These are phyloP conservation scores for Lentinula aciculospora DNA, from an alignment of 768 basidiomycete genomes.

Conservation along the genomic window DNA sequence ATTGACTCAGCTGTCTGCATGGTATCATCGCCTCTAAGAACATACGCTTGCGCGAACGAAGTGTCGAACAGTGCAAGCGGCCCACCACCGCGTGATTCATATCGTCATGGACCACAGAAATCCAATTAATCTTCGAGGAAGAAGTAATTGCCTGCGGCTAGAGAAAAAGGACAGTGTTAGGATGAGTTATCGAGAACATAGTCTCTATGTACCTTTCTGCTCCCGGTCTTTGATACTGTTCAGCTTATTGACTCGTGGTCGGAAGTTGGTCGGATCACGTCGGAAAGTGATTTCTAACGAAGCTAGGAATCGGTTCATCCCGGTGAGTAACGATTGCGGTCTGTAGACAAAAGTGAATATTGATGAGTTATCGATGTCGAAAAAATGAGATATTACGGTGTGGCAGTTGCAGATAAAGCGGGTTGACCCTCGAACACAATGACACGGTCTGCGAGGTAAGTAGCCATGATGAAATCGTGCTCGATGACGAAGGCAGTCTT, in stretches of 20 bases:
- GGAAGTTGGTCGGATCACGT: slow-evolving; percentile 92
- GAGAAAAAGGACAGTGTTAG: slow-evolving; percentile 9
- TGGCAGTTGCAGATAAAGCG: slow-evolving; percentile 83
- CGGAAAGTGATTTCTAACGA: slow-evolving; percentile 97
- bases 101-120: no score
- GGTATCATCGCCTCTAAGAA: neutral
- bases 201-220: slow-evolving; percentile 60
- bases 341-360: slow-evolving; percentile 29
- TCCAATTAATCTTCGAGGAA: slow-evolving; percentile 74
- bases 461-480: slow-evolving; percentile 99
- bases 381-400: slow-evolving; percentile 56
- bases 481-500: slow-evolving; percentile 99
- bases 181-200: neutral
- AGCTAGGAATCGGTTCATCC: slow-evolving; percentile 97
- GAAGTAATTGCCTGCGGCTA: slow-evolving; percentile 84
- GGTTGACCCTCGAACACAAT: slow-evolving; percentile 90
- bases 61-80: neutral
- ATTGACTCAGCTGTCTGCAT: neutral
- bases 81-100: no score
- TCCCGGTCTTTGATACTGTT: slow-evolving; percentile 85
- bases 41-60: neutral
- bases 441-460: slow-evolving; percentile 96
- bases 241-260: slow-evolving; percentile 83
- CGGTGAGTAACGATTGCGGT: slow-evolving; percentile 89
- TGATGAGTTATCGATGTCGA: neutral